Conservation (phyloP, 2,329 filamentous ascomycete species). For the Trichoderma atrobrunneum region DNA sequence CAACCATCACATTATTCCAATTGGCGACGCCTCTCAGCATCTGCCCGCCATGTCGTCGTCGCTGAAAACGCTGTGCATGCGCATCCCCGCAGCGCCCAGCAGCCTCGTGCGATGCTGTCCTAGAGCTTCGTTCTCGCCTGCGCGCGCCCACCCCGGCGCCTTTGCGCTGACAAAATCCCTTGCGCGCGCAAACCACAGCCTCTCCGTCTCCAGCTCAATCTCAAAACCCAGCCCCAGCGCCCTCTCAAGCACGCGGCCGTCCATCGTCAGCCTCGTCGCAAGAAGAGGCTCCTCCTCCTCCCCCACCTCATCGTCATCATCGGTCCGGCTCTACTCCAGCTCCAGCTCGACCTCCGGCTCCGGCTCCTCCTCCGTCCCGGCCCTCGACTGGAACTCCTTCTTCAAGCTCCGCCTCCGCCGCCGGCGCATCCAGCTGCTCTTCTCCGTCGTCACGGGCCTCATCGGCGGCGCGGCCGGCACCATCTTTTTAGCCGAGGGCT, state of each 20-base stretch:
- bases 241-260: not conserved
- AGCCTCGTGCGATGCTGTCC: slow-evolving; percentile 28
- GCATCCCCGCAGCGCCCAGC: slow-evolving; percentile 28
- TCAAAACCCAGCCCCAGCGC: not conserved
- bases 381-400: slow-evolving; percentile 84
- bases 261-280: slow-evolving; percentile 15
- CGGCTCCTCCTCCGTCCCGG: slow-evolving; percentile 6
- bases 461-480: slow-evolving; percentile 61
- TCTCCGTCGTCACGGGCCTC: slow-evolving; percentile 65
- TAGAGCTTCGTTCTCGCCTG: slow-evolving; percentile 32
- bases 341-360: not conserved
- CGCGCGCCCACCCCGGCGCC: slow-evolving; percentile 20
- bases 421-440: slow-evolving; percentile 76
- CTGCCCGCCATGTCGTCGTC: slow-evolving; percentile 30
- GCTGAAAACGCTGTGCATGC: slow-evolving; percentile 34
- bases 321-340: not conserved
- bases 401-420: slow-evolving; percentile 85
- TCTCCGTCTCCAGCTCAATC: not conserved
- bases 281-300: not conserved
- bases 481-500: slow-evolving; percentile 64
- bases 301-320: not conserved
- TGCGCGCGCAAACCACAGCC: slow-evolving; percentile 10
- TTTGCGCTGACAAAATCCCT: not conserved
- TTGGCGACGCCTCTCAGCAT: not conserved
- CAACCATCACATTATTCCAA: not conserved